phyloP scores from a whole-genome alignment of 192 early-diverging fungal genomes.

The Obelidium mucronatum region DNA sequence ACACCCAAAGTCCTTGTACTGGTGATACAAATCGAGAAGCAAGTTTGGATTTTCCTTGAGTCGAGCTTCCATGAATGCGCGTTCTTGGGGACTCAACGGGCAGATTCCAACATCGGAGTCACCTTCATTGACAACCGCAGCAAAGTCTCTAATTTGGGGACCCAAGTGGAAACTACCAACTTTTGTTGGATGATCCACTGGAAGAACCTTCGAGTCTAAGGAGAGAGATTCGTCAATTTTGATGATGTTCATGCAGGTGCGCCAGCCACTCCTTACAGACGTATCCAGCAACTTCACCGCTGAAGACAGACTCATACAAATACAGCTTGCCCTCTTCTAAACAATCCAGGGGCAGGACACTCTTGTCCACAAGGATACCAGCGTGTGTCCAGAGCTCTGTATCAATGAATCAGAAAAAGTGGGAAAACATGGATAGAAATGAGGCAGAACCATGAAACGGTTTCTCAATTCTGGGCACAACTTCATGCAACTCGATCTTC shows the following conservation, averaged over 20 bases:
- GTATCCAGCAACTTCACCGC: slow-evolving; percentile 42
- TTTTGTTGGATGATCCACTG: slow-evolving; percentile 31
- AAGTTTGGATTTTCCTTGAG: slow-evolving; percentile 11
- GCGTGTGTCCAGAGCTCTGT: slow-evolving; percentile 52
- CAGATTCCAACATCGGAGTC: slow-evolving; percentile 42
- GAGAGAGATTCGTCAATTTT: background rate
- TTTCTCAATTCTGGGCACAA: slow-evolving; percentile 1
- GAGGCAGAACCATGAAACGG: slow-evolving; percentile 1
- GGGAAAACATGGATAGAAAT: slow-evolving; percentile 26
- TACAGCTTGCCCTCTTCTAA: slow-evolving; percentile 46
- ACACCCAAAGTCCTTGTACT: slow-evolving; percentile 47
- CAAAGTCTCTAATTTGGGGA: slow-evolving; percentile 46
- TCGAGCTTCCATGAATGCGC: slow-evolving; percentile 16
- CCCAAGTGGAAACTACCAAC: slow-evolving; percentile 35
- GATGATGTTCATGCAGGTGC: background rate
- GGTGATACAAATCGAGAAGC: slow-evolving; percentile 33
- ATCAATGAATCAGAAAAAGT: background rate
- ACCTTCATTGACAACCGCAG: slow-evolving; percentile 34
- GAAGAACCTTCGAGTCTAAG: slow-evolving; percentile 36
- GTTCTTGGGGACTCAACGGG: slow-evolving; percentile 15
- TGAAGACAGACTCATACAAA: slow-evolving; percentile 45
- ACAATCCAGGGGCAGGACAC: slow-evolving; percentile 46
- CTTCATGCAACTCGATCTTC: slow-evolving; percentile 37
- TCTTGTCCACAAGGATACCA: slow-evolving; percentile 44
- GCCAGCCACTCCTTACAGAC: slow-evolving; percentile 26